Percentiles rank a stretch among this genome's conserved stretches.
These are phyloP conservation scores for Ophiostoma novo-ulmi DNA, from an alignment of 2,329 filamentous ascomycete genomes.

Conservation along the genomic window DNA sequence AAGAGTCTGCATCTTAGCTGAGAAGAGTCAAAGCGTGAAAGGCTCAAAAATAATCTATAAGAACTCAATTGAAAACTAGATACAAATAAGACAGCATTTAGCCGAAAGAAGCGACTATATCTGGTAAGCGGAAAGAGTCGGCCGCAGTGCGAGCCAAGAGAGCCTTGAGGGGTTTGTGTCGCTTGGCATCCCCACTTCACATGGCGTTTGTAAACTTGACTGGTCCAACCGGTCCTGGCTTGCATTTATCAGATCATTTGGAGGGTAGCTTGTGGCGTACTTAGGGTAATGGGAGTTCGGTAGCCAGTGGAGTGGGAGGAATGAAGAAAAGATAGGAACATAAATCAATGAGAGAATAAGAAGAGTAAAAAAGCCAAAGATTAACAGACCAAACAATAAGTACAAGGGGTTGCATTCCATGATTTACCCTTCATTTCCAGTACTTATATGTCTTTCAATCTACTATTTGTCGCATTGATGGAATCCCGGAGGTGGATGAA, in stretches of 20 bases:
- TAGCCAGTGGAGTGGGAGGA: not conserved
- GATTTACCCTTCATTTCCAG: not conserved
- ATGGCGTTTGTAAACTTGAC: not conserved
- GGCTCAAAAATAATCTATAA: not conserved
- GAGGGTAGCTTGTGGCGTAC: not conserved
- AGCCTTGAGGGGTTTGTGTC: conserved; percentile 2
- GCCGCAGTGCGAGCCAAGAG: not conserved
- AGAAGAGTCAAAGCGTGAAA: not conserved
- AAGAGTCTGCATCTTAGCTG: not conserved
- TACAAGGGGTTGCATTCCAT: not conserved
- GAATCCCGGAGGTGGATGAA: not conserved
- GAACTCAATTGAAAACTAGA: not conserved
- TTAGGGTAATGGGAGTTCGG: not conserved
- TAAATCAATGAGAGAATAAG: not conserved
- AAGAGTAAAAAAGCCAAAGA: no score
- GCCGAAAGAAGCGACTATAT: not conserved
- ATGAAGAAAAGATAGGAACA: not conserved
- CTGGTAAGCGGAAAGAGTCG: not conserved
- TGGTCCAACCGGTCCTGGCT: not conserved
- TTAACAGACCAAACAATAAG: no score
- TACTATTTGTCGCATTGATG: no score
- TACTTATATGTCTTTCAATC: no score
- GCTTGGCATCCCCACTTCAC: not conserved
- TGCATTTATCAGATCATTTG: not conserved
- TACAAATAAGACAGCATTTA: not conserved